Evolutionary conservation across 1,284 basidiomycete species (phyloP), one percentile per base, ranked within the genome.

Genomic region (Fomitopsis palustris): DNA sequence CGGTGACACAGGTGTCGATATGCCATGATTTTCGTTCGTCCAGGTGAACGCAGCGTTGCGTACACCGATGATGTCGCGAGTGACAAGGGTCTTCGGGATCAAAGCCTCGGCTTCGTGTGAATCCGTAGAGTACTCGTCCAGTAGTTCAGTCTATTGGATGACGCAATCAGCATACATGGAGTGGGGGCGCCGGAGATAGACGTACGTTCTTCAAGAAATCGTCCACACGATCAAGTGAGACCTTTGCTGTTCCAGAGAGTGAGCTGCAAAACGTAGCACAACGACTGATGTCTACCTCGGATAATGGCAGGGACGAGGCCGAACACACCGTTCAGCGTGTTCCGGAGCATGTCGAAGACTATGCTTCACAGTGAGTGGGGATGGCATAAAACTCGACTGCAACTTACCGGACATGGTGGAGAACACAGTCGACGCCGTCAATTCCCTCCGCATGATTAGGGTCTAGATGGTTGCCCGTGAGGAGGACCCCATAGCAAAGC

Each of bases 161-260:
- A 16, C 37, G 27, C 2, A 1, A 19, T 33, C 21, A 45, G 53
- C 23, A 17, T 25, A 6, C 29, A 16, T 33, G 51, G 10, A 27
- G n/a, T 17, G 3, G 14, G 4, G 9, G 17, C 17, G 37, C 14
- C 1, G 12, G 17, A 41, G 51, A 25, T 45, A n/a, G 1, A 57
- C 73, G 59, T 42, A 78, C 79, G 42, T 75, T 71, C 51, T 72
- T 63, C 41, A 84, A 61, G 71, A 83, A 84, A 17, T 78, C 75
- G 59, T 77, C 71, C 31, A 82, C 68, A 63, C 82, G 80, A 55
- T 78, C 74, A n/a, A 84, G 63, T 2, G 81, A 82, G 4, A 84
- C 81, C 60, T 78, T 80, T 69, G 71, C 71, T 78, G 62, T 12
- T 72, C 70, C 35, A 16, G 7, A 16, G 29, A 47, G 69, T 58